Evolutionary conservation across 345 rosid species (phyloP).

Genomic region (Boechera divaricarpa): DNA sequence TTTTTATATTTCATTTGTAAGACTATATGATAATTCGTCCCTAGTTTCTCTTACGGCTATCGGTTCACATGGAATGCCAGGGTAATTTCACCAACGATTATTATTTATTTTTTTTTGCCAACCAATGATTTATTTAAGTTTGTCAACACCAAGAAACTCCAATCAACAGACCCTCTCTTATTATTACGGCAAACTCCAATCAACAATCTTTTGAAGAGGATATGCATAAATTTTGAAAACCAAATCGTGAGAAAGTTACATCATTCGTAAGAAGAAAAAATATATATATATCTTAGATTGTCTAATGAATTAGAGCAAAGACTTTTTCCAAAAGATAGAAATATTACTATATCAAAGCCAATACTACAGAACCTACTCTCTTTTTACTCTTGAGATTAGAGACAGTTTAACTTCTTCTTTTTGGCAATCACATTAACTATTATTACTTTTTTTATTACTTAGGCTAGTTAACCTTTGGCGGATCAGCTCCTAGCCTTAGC

Average conservation of each 20-base stretch:
- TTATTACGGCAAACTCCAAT: background rate
- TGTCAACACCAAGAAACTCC: background rate
- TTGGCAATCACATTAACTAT: constrained; percentile 35
- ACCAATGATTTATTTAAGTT: background rate
- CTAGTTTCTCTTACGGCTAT: constrained; percentile 2
- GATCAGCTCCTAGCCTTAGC: constrained; percentile 76
- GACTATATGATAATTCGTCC: constrained; percentile 1
- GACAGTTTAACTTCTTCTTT: constrained; percentile 33
- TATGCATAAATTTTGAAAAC: background rate
- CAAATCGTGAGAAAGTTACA: background rate
- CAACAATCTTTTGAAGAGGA: background rate
- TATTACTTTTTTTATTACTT: constrained; percentile 23
- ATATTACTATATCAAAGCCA: constrained; percentile 44
- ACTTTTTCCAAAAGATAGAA: constrained; percentile 30
- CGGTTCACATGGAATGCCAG: constrained; percentile 10
- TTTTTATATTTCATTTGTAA: background rate
- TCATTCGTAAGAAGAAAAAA: background rate
- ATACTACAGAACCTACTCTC: constrained; percentile 39
- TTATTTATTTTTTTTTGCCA: background rate
- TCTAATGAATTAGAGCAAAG: constrained; percentile 6
- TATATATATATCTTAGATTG: background rate
- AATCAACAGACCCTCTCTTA: background rate
- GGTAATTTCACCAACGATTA: background rate
- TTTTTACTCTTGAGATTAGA: constrained; percentile 35
- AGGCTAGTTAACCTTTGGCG: constrained; percentile 58